Conservation (phyloP, 2,329 filamentous ascomycete species). For the Colletotrichum lindemuthianum region DNA sequence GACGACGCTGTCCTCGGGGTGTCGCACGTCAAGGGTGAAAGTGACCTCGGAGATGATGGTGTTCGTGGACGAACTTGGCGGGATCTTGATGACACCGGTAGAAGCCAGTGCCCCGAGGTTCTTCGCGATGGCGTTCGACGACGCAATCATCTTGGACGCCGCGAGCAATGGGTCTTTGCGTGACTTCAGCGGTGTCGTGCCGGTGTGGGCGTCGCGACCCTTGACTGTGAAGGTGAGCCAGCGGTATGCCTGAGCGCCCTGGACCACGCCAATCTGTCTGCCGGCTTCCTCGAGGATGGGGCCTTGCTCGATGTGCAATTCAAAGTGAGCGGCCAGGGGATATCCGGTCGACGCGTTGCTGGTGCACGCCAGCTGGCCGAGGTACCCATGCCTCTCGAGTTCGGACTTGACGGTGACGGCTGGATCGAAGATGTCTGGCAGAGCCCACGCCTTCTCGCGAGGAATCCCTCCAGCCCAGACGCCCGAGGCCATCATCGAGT, state of each 20-base stretch:
- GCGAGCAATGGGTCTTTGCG: constrained; percentile 76
- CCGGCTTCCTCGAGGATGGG: constrained; percentile 74
- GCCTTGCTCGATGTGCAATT: constrained; percentile 87
- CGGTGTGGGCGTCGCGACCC: constrained; percentile 78
- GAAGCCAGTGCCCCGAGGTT: constrained; percentile 70
- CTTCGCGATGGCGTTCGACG: constrained; percentile 71
- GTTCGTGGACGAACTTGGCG: constrained; percentile 37
- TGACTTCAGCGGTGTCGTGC: constrained; percentile 75
- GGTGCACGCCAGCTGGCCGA: constrained; percentile 58
- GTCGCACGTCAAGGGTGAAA: constrained; percentile 38
- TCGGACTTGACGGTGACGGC: constrained; percentile 50
- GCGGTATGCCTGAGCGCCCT: constrained; percentile 78
- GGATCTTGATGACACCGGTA: constrained; percentile 69
- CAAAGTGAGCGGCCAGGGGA: constrained; percentile 80
- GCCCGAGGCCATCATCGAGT: constrained; percentile 77
- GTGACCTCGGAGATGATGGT: constrained; percentile 33
- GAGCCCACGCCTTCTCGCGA: constrained; percentile 66
- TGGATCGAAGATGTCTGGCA: constrained; percentile 57
- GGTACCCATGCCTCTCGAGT: constrained; percentile 76
- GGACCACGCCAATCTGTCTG: constrained; percentile 75
- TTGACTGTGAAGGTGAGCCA: constrained; percentile 76
- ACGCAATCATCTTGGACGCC: constrained; percentile 73
- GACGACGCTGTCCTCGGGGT: constrained; percentile 33
- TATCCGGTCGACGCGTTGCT: constrained; percentile 13
- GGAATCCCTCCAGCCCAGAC: constrained; percentile 80